Evolutionary conservation across 2,329 filamentous ascomycete species (phyloP), one percentile per base, ranked within the genome.

Genomic region (Sporothrix brasiliensis): DNA sequence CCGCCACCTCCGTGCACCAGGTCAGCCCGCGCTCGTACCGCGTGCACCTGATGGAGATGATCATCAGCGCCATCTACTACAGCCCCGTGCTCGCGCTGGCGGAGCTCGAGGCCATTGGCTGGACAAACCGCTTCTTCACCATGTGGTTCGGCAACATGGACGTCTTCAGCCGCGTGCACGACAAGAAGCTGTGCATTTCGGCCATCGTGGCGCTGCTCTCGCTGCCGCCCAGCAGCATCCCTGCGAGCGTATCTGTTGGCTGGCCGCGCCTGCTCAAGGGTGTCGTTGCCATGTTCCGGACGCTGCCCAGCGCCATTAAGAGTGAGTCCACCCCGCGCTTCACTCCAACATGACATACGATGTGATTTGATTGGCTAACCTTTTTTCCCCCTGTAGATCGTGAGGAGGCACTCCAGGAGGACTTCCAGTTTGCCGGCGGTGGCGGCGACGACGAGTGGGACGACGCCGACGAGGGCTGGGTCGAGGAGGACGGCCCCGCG

Each of bases 101-200:
- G 73, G 89, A 97, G 50, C 86, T 99, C n/a, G 95, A 99, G 82
- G 83, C 86, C 68, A 94, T 96, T 77, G 91, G 89, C 72, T 97
- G 94, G 94, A 98, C 95, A 7, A 98, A 98, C 82, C 96, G 96
- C 78, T 99, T 99, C 83, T 99, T 99, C 84, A 97, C 92, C 81
- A 83, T 96, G 71, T 99, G 95, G 95, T 99, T 99, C 80, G 92
- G 92, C 54, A 96, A 90, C 82, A 99, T 99, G 83, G 91, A 97
- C 73, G 90, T 88, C 77, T 98, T 99, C 82, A 92, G 89, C 68
- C 88, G 95, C 54, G 95, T 99, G 2, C 95, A 99, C 79, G 95
- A 99, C 84, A 99, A 99, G 87, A 99, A 97, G 85, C 85, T 99
- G 34, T 97, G 93, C 73, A 97, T 99, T 76, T 92, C 94, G 21